phyloP scores from a whole-genome alignment of 1,284 basidiomycete genomes.

The Papiliotrema nemorosa region DNA sequence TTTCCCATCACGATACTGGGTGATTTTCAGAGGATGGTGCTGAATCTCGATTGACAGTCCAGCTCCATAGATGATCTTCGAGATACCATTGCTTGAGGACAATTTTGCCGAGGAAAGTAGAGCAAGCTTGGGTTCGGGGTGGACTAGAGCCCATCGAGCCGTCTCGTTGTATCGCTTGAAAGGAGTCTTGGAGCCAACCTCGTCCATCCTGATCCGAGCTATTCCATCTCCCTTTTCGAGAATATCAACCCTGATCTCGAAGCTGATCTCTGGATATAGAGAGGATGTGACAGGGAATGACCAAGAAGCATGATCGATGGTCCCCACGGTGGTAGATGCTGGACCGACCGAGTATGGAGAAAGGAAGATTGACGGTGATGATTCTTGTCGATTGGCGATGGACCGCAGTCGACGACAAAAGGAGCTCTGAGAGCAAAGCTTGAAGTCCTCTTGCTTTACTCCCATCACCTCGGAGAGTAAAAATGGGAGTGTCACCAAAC shows the following conservation, averaged over 20 bases:
- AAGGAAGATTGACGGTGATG: slow-evolving; percentile 59
- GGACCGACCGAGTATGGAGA: slow-evolving; percentile 79
- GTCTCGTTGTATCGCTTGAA: slow-evolving; percentile 84
- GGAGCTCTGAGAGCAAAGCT: slow-evolving; percentile 80
- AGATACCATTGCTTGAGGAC: slow-evolving; percentile 43
- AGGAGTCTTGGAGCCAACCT: slow-evolving; percentile 61
- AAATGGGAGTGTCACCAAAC: background rate
- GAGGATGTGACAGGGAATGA: slow-evolving; percentile 68
- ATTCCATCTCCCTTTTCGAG: slow-evolving; percentile 70
- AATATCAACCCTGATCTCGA: slow-evolving; percentile 72
- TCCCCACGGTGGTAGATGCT: slow-evolving; percentile 45
- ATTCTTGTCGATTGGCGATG: slow-evolving; percentile 65
- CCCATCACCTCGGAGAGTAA: slow-evolving; percentile 14
- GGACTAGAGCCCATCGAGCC: slow-evolving; percentile 73
- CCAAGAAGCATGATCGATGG: slow-evolving; percentile 38
- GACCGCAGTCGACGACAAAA: slow-evolving; percentile 86
- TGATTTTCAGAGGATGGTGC: slow-evolving; percentile 70
- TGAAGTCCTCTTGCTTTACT: slow-evolving; percentile 71
- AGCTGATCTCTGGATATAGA: slow-evolving; percentile 76
- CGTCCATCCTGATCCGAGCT: slow-evolving; percentile 79
- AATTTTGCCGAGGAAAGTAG: slow-evolving; percentile 56
- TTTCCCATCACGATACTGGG: slow-evolving; percentile 66
- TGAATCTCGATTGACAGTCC: slow-evolving; percentile 57
- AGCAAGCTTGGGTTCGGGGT: slow-evolving; percentile 56
- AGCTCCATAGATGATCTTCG: slow-evolving; percentile 46